Evolutionary conservation across 169 alveolate genomes (phyloP), one percentile per base, ranked within the genome.

Genomic region (Plasmodium gonderi): DNA sequence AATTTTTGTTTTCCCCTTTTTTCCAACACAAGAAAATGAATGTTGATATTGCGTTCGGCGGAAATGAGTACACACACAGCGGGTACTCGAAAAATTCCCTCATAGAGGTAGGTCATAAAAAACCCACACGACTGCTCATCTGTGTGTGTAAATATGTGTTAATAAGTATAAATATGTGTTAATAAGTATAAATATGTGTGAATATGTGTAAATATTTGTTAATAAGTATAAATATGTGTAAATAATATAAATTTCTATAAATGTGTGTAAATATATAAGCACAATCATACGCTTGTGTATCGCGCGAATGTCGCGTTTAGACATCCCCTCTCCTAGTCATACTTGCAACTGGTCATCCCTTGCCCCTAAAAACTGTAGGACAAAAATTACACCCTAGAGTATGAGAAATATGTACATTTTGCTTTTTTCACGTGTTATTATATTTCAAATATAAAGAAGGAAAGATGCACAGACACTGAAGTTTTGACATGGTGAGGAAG

Each of bases 11-110:
- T 68, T 0, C 20, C 64, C 51, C 40, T 9, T 38, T 76, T 42
- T 49, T 44, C 17, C 29, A 4, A 9, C 33, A 17, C 51, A 9
- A 44, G 79, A 87, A 87, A 17, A 87, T 87, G 93, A 87, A 87
- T 51, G 68, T 87, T 29, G 93, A 87, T 26, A 75, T 87, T 36
- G 93, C 85, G 12, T 87, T 76, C 29, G 93, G 68, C 79, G 93
- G 93, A 67, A 87, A 87, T 87, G 93, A 87, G 51, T 87, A 87
- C 44, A 87, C 93, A 33, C 67, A 87, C 79, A 87, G 93, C 45
- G 93, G 93, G 69, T 87, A 75, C 67, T 87, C 93, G 65, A 87
- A 87, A 47, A 87, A 87, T 75, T 87, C 93, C 33, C 93, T 51
- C 23, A 76, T 87, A 54, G 93, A 87, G 67, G 93, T 87, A 69